Percentiles rank a stretch among this genome's conserved stretches.
Conservation (phyloP, 306 rosid species). For the apple (Malus domestica) region DNA sequence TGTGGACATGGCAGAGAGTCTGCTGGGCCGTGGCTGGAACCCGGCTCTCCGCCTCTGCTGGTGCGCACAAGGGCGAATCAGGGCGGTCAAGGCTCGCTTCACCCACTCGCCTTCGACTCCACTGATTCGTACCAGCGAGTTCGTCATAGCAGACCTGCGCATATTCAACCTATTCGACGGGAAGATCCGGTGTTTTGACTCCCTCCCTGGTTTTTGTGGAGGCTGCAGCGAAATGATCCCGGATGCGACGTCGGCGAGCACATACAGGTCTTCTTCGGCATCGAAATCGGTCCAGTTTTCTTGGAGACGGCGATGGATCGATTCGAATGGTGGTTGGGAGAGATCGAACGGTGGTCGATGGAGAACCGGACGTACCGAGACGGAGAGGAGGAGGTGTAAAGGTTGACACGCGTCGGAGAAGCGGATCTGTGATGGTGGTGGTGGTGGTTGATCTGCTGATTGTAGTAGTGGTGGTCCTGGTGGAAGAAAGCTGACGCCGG, state of each 20-base stretch:
- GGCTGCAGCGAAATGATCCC: constrained; percentile 85
- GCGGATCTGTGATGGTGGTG: constrained; percentile 47
- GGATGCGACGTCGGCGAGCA: constrained; percentile 93
- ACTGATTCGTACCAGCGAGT: constrained; percentile 82
- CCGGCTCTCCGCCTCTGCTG: constrained; percentile 66
- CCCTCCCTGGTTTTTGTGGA: constrained; percentile 45
- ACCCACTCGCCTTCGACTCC: constrained; percentile 97
- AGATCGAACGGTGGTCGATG: constrained; percentile 61
- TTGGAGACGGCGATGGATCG: constrained; percentile 60
- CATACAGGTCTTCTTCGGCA: constrained; percentile 68
- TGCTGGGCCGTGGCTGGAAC: constrained; percentile 67
- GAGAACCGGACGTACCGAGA: constrained; percentile 67
- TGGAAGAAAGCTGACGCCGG: constrained; percentile 40
- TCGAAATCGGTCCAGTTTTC: constrained; percentile 45
- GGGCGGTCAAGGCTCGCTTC: constrained; percentile 68
- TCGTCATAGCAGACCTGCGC: constrained; percentile 97
- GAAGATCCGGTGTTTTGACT: constrained; percentile 20
- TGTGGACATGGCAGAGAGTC: constrained; percentile 64
- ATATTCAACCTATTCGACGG: constrained; percentile 62
- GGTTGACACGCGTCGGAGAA: constrained; percentile 87
- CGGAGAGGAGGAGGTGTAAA: constrained; percentile 26
- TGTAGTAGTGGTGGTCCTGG: constrained; percentile 17
- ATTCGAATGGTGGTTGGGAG: constrained; percentile 71
- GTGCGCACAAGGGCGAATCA: constrained; percentile 90
- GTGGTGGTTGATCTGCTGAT: constrained; percentile 7